phyloP scores from a whole-genome alignment of 2,329 filamentous ascomycete genomes.

The Curvularia hawaiiensis region DNA sequence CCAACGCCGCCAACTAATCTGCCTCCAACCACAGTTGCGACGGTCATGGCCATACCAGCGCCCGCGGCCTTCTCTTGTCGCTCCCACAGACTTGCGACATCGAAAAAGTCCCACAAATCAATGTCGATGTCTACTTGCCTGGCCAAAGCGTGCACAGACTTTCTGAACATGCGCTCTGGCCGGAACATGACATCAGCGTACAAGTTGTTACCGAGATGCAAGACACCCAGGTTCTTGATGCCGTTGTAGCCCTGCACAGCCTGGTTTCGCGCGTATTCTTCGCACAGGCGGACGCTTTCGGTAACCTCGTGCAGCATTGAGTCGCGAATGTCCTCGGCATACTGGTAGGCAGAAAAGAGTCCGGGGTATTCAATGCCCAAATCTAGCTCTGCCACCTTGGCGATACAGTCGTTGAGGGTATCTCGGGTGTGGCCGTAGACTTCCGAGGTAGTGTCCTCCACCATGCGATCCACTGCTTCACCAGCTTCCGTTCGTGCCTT shows the following conservation, averaged over 20 bases:
- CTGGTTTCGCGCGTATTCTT: constrained; percentile 80
- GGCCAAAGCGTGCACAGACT: constrained; percentile 78
- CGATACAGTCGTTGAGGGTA: constrained; percentile 76
- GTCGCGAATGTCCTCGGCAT: constrained; percentile 88
- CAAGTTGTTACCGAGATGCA: constrained; percentile 88
- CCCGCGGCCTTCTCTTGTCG: constrained; percentile 93
- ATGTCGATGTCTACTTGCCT: constrained; percentile 86
- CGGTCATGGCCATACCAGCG: constrained; percentile 91
- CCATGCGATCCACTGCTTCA: constrained; percentile 78
- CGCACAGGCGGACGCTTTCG: constrained; percentile 76
- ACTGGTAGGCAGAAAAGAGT: constrained; percentile 82
- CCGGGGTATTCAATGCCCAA: constrained; percentile 88
- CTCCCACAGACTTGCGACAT: constrained; percentile 80
- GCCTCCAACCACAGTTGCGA: constrained; percentile 83
- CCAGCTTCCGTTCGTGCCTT: constrained; percentile 80
- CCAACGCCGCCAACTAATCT: constrained; percentile 81
- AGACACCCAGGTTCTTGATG: constrained; percentile 85
- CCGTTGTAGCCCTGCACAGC: constrained; percentile 81
- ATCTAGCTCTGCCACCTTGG: constrained; percentile 74
- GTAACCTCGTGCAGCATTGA: constrained; percentile 91
- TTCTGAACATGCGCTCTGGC: constrained; percentile 91
- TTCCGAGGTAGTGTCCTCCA: constrained; percentile 83
- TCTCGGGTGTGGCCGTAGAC: constrained; percentile 84
- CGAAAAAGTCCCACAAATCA: constrained; percentile 92
- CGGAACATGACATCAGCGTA: constrained; percentile 80